Conservation (phyloP, 352 stramenopile genomes). For the Phytophthora syringae region DNA sequence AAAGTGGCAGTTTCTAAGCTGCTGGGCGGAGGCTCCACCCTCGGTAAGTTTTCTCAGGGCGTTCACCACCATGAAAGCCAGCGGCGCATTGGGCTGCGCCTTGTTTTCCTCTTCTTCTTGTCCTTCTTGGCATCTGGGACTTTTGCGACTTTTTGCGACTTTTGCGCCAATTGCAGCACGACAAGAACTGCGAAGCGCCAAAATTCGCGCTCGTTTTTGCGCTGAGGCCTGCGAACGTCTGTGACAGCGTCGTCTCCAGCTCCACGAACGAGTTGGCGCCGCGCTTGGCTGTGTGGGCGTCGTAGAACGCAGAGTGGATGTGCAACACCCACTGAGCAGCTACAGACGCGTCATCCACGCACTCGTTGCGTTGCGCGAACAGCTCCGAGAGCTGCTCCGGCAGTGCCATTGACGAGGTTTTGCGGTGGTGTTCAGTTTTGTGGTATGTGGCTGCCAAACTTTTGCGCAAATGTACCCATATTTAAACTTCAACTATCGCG, state of each 20-base stretch:
- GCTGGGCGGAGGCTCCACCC: background rate
- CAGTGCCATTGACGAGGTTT: background rate
- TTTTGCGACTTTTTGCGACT: conserved; percentile 2
- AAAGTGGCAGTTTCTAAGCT: conserved; percentile 7
- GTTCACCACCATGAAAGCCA: conserved; percentile 66
- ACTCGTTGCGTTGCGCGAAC: background rate
- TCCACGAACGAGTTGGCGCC: conserved; percentile 60
- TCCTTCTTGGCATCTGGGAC: conserved; percentile 14
- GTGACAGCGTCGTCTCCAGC: conserved; percentile 47
- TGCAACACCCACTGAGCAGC: conserved; percentile 23
- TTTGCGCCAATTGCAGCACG: conserved; percentile 45
- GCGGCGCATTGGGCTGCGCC: conserved; percentile 53
- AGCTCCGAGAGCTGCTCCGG: background rate
- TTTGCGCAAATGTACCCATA: no score
- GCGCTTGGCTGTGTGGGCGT: background rate
- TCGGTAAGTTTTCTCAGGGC: conserved; percentile 52
- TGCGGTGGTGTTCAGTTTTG: no score
- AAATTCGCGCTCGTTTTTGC: conserved; percentile 19
- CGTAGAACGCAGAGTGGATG: conserved; percentile 50
- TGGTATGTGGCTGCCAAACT: no score
- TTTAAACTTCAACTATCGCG: no score
- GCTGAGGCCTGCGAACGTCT: conserved; percentile 36
- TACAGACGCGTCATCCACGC: background rate
- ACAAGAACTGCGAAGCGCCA: conserved; percentile 47
- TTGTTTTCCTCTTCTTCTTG: conserved; percentile 40